These are phyloP conservation scores for Mucor plumbeus DNA, from an alignment of 371 early-diverging fungal genomes.

Conservation along the genomic window DNA sequence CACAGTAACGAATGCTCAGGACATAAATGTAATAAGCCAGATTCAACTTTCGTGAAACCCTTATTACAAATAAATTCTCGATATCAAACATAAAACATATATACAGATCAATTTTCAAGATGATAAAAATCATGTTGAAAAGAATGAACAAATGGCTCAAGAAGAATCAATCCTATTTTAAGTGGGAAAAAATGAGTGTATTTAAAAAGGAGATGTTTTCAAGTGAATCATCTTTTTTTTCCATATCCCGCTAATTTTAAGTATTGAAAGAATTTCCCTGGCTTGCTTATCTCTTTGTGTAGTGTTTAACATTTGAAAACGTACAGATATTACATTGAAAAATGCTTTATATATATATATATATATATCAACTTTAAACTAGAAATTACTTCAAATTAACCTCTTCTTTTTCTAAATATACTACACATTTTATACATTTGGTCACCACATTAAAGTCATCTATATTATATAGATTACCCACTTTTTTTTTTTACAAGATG, in stretches of 20 bases:
- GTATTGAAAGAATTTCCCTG: background rate
- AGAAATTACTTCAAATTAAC: background rate
- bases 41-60: background rate
- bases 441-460: background rate
- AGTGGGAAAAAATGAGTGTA: background rate
- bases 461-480: background rate
- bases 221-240: constrained; percentile 8
- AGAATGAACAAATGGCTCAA: constrained; percentile 1
- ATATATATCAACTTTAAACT: background rate
- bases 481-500: background rate
- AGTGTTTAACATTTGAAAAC: background rate
- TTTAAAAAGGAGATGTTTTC: constrained; percentile 7
- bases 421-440: background rate
- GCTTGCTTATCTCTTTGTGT: background rate
- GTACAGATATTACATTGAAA: background rate
- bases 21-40: background rate
- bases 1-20: no score
- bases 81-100: background rate
- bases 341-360: background rate
- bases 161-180: background rate
- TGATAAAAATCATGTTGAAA: background rate
- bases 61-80: background rate
- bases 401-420: background rate
- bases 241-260: constrained; percentile 8
- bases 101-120: background rate